Conservation (phyloP, 2,329 filamentous ascomycete genomes). For the Fusarium xyrophilum region DNA sequence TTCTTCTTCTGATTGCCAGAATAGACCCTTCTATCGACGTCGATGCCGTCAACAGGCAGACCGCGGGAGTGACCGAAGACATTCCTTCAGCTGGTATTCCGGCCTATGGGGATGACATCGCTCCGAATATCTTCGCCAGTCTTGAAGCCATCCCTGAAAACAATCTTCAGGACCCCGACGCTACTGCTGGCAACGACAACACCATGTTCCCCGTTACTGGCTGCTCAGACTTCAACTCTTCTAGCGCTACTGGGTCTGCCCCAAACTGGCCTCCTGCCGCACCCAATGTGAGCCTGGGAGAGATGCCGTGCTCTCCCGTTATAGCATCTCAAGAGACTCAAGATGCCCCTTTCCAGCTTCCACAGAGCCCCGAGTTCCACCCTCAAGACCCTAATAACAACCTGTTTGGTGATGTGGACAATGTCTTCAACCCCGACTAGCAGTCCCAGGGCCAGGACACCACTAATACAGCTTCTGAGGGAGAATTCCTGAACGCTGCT, state of each 20-base stretch:
- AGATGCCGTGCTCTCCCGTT: constrained; percentile 1
- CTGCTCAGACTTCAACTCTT: background rate
- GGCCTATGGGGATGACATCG: background rate
- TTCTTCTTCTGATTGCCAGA: background rate
- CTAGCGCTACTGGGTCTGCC: background rate
- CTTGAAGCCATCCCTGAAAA: background rate
- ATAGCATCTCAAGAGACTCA: background rate
- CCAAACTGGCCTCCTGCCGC: background rate
- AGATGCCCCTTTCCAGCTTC: background rate
- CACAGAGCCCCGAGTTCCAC: background rate
- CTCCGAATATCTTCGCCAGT: background rate
- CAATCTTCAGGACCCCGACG: background rate
- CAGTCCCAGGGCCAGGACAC: background rate
- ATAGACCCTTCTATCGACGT: background rate
- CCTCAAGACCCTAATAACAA: background rate
- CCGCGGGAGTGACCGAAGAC: background rate
- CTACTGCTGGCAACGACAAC: background rate
- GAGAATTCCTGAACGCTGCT: background rate
- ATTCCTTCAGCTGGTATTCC: background rate
- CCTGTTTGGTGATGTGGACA: background rate
- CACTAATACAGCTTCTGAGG: background rate
- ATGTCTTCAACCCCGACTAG: background rate
- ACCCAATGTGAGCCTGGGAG: background rate
- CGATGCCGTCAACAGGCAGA: background rate
- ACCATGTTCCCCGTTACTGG: background rate